These are phyloP conservation scores for Yamadazyma triangularis DNA, from an alignment of 1,139 yeast genomes.

Conservation along the genomic window DNA sequence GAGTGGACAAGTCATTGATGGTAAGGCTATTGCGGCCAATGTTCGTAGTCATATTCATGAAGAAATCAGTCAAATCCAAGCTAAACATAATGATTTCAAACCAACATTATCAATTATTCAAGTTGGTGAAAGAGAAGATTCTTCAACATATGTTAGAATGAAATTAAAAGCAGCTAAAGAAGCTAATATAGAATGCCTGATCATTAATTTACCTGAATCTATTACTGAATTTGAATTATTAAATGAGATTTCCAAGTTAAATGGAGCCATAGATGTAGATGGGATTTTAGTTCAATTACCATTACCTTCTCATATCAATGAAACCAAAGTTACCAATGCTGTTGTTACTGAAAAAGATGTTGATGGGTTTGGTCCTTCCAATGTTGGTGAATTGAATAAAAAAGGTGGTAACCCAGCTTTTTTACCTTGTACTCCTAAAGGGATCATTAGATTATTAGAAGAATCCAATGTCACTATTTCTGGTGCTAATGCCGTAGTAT, in stretches of 20 bases:
- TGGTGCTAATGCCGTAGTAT: slow-evolving; percentile 85
- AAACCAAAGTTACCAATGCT: slow-evolving; percentile 69
- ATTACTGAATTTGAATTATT: slow-evolving; percentile 58
- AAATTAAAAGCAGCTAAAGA: slow-evolving; percentile 88
- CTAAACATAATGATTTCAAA: slow-evolving; percentile 54
- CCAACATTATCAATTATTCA: slow-evolving; percentile 84
- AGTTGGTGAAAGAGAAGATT: slow-evolving; percentile 87
- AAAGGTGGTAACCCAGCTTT: slow-evolving; percentile 82
- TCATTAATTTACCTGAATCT: slow-evolving; percentile 62
- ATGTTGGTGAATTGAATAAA: slow-evolving; percentile 89
- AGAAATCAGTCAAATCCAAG: slow-evolving; percentile 55
- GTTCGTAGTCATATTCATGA: slow-evolving; percentile 46
- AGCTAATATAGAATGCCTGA: slow-evolving; percentile 70
- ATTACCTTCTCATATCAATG: slow-evolving; percentile 77
- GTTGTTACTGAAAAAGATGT: slow-evolving; percentile 84
- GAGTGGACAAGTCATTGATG: slow-evolving; percentile 51
- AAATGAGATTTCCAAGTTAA: slow-evolving; percentile 55
- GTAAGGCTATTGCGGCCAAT: slow-evolving; percentile 62
- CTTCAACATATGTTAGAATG: slow-evolving; percentile 93
- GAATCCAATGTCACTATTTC: slow-evolving; percentile 56
- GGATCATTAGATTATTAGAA: slow-evolving; percentile 74
- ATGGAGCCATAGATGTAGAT: slow-evolving; percentile 66
- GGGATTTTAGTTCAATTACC: slow-evolving; percentile 94
- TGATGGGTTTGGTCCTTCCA: slow-evolving; percentile 90
- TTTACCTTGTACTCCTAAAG: slow-evolving; percentile 96